Evolutionary conservation across 441 rosid genomes (phyloP), one percentile per base, ranked within the genome.

Genomic region (Syzygium malaccense): DNA sequence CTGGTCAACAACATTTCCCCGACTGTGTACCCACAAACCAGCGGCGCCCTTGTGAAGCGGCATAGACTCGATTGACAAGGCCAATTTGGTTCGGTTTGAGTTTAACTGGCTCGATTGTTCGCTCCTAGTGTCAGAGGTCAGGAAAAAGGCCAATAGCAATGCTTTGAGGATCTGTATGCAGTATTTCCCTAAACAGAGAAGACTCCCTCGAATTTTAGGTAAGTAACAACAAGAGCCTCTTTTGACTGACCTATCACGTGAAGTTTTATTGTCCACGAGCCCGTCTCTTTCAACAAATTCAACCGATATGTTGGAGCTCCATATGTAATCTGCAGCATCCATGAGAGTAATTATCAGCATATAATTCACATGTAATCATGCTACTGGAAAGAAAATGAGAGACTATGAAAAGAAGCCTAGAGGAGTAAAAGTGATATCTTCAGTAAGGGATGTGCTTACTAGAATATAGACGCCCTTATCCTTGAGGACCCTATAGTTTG

Each of bases 401-500:
- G 83, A 71, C n/a, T 37, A 71, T 10, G 15, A 71, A 33, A 75
- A 45, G 51, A 75, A 75, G 86, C 48, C 66, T 86, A 71, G 53
- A 60, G 66, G 51, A 3, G 19, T 30, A 66, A 57, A 78, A 17
- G 14, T 41, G 83, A 41, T 10, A 75, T 75, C 51, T 75, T 68
- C 48, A 88, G 60, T 62, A 71, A 10, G 79, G 64, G 53, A 86
- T 33, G 23, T 8, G 58, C 87, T 91, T 94, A 97, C 99, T 95
- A 97, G 93, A 89, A 97, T 94, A 91, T 95, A 97, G 80, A 95
- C 93, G 94, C 97, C 99, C 90, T 92, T 91, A 92, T 96, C 96
- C 97, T 94, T 97, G 93, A 97, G 98, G 78, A 96, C 99, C 98
- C 99, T 96, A 96, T 92, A 97, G 96, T 93, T 92, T 96, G 93